A percentile compares a stretch with the other conserved stretches of the same genome.
phyloP scores from a whole-genome alignment of 176 grass and related monocot genomes.

The Carex littledalei region DNA sequence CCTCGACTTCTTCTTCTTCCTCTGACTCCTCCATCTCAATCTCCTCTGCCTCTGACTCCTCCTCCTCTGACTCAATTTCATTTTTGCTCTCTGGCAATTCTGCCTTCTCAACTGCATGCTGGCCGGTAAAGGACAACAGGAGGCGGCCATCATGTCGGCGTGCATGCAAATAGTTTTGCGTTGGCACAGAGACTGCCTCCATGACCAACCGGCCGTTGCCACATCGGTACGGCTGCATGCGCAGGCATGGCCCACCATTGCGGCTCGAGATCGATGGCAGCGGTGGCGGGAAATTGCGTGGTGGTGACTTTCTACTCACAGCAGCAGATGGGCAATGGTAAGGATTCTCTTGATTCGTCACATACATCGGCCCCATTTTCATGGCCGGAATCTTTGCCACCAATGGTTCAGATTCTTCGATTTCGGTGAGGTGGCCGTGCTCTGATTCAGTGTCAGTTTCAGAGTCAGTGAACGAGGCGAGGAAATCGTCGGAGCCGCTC shows the following conservation, averaged over 20 bases:
- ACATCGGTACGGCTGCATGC: conserved; percentile 56
- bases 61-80: background rate
- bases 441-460: conserved; percentile 13
- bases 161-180: conserved; percentile 70
- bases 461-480: conserved; percentile 21
- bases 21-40: conserved; percentile 30
- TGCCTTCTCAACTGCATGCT: background rate
- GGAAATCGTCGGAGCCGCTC: conserved; percentile 58
- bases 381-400: background rate
- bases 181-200: conserved; percentile 52
- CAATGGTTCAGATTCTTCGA: background rate
- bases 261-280: conserved; percentile 66
- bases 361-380: conserved; percentile 2
- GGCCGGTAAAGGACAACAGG: conserved; percentile 60
- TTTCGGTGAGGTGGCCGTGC: background rate
- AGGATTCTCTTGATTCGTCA: conserved; percentile 35
- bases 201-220: conserved; percentile 69
- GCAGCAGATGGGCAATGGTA: conserved; percentile 51
- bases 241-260: conserved; percentile 54
- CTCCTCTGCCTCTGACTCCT: conserved; percentile 12
- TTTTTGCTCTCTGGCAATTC: background rate
- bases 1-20: conserved; percentile 84
- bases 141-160: conserved; percentile 61
- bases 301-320: conserved; percentile 21
- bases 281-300: conserved; percentile 53